phyloP scores from a whole-genome alignment of 2,329 filamentous ascomycete genomes.

The Magnaporthiopsis incrustans region DNA sequence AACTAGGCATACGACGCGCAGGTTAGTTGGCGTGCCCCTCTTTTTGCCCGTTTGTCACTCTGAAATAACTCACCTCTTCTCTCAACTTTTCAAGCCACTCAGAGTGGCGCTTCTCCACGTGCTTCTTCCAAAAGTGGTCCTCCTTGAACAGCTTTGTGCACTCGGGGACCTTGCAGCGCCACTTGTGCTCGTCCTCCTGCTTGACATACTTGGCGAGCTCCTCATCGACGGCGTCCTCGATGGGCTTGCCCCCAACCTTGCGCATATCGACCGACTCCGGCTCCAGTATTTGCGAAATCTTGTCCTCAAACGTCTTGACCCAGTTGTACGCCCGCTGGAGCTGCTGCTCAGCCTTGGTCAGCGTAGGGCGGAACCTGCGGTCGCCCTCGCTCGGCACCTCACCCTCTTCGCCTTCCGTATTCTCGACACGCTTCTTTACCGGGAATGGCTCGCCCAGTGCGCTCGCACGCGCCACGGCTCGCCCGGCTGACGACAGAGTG shows the following conservation, averaged over 20 bases:
- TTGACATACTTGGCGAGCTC: conserved; percentile 85
- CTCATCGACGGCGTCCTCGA: conserved; percentile 80
- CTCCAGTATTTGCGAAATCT: conserved; percentile 85
- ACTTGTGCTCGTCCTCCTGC: conserved; percentile 96
- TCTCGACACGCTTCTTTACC: conserved; percentile 59
- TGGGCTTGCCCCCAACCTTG: conserved; percentile 81
- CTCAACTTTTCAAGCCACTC: conserved; percentile 79
- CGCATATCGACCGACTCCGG: conserved; percentile 79
- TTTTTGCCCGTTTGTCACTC: neutral
- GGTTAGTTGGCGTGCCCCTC: neutral
- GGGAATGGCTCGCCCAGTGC: conserved; percentile 78
- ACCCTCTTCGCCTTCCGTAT: conserved; percentile 51
- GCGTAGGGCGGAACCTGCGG: conserved; percentile 62
- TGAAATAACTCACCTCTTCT: conserved; percentile 60
- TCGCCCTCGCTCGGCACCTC: conserved; percentile 57
- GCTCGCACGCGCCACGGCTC: conserved; percentile 78
- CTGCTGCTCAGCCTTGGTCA: conserved; percentile 79
- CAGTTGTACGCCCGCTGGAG: conserved; percentile 94
- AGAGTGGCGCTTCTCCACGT: conserved; percentile 88
- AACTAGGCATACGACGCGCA: conserved; percentile 44
- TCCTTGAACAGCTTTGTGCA: conserved; percentile 97
- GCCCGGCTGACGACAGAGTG: conserved; percentile 74
- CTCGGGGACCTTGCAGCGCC: conserved; percentile 90
- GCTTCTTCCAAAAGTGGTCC: conserved; percentile 94
- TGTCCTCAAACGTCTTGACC: conserved; percentile 98